Evolutionary conservation across 345 rosid species (phyloP).

Genomic region (Eucalyptus caleyi): DNA sequence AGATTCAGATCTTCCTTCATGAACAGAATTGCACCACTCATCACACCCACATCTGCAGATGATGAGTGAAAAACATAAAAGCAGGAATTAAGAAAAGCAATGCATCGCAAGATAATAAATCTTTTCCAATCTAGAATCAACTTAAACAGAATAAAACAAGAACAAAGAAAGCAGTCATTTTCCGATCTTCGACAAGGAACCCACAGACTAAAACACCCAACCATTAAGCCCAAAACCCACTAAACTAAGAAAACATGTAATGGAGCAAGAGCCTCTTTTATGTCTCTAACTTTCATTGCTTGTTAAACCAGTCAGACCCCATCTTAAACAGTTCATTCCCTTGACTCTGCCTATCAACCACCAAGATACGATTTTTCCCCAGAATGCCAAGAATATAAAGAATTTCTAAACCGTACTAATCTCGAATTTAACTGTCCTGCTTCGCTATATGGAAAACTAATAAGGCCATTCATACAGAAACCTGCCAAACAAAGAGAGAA

Average conservation of each 20-base stretch:
- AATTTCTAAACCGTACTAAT: not conserved
- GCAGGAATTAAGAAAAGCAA: not conserved
- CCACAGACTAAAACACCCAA: not conserved
- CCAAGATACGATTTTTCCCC: not conserved
- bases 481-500: not conserved
- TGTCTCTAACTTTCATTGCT: not conserved
- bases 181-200: not conserved
- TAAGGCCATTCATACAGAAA: not conserved
- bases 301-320: not conserved
- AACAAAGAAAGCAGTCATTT: not conserved
- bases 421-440: not conserved
- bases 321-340: not conserved
- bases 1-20: slow-evolving; percentile 77
- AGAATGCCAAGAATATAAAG: not conserved
- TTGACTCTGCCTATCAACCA: not conserved
- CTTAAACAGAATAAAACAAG: not conserved
- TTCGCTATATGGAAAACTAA: not conserved
- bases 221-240: not conserved
- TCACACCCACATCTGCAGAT: slow-evolving; percentile 79
- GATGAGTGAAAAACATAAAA: not conserved
- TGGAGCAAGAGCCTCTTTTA: not conserved
- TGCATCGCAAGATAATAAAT: not conserved
- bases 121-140: not conserved
- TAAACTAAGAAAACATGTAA: not conserved
- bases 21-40: slow-evolving; percentile 92